phyloP scores from a whole-genome alignment of 495 filamentous ascomycete genomes.

The Penicillium paradoxum region DNA sequence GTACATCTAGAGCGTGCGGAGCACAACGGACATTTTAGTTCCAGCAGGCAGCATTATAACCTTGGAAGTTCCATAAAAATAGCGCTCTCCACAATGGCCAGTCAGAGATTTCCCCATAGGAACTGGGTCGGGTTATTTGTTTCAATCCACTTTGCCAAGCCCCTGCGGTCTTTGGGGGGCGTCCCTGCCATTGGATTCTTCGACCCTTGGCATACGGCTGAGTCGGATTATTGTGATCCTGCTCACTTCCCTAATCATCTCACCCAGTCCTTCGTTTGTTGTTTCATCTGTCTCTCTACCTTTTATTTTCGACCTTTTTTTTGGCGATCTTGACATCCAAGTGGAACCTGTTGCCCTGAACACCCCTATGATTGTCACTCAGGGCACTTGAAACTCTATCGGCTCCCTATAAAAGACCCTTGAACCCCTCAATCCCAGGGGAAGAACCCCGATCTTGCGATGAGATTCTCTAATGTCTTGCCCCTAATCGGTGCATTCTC shows the following conservation, averaged over 20 bases:
- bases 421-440: background rate
- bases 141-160: constrained; percentile 6
- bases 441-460: constrained; percentile 7
- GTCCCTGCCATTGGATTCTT: constrained; percentile 3
- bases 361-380: background rate
- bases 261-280: background rate
- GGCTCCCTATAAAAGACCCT: background rate
- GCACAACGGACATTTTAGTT: too few relatives aligned
- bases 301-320: background rate
- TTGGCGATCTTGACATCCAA: background rate
- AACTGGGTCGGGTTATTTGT: background rate
- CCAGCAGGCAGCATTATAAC: background rate
- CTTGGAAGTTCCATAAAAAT: background rate
- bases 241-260: background rate
- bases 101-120: background rate
- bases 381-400: constrained; percentile 10
- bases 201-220: constrained; percentile 4
- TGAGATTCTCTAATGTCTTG: constrained; percentile 22
- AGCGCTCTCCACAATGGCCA: background rate
- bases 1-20: too few relatives aligned
- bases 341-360: background rate
- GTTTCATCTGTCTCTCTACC: background rate
- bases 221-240: background rate
- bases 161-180: background rate
- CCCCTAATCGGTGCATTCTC: constrained; percentile 16